A percentile compares a stretch with the other conserved stretches of the same genome.
These are phyloP conservation scores for Plasmodium reichenowi DNA, from an alignment of 169 alveolate species.

Conservation along the genomic window DNA sequence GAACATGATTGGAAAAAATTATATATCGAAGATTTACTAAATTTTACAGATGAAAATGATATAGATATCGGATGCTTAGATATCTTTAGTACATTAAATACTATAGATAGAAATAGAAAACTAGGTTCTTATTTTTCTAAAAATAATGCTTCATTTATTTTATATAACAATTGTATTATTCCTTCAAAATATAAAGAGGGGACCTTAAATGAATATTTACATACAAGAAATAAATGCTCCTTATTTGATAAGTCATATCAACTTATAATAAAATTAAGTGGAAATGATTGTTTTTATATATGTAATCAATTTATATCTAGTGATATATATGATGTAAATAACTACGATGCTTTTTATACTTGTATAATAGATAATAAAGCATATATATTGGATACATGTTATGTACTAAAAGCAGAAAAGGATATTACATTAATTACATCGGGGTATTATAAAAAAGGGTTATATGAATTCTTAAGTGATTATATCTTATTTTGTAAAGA, in stretches of 20 bases:
- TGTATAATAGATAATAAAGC: constrained; percentile 81
- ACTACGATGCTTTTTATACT: constrained; percentile 73
- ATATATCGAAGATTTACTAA: constrained; percentile 60
- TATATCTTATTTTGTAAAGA: constrained; percentile 79
- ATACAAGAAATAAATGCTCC: constrained; percentile 75
- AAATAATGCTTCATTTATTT: constrained; percentile 41
- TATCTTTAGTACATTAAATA: constrained; percentile 29
- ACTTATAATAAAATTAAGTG: constrained; percentile 72
- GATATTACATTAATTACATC: constrained; percentile 76
- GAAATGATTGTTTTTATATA: constrained; percentile 76
- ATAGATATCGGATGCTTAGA: constrained; percentile 61
- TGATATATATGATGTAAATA: constrained; percentile 73
- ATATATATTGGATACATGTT: constrained; percentile 79
- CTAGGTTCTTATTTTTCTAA: constrained; percentile 36
- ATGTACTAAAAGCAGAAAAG: constrained; percentile 77
- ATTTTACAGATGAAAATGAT: constrained; percentile 65
- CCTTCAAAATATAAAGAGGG: constrained; percentile 52
- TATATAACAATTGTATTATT: constrained; percentile 69
- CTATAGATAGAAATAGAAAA: constrained; percentile 63
- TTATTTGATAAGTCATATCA: constrained; percentile 79
- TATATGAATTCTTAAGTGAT: constrained; percentile 81
- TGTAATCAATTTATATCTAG: constrained; percentile 80
- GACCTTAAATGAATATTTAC: constrained; percentile 72
- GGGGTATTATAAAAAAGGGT: constrained; percentile 80
- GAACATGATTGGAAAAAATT: constrained; percentile 26